phyloP scores from a whole-genome alignment of 345 rosid species.

The Citrus hindsii region DNA sequence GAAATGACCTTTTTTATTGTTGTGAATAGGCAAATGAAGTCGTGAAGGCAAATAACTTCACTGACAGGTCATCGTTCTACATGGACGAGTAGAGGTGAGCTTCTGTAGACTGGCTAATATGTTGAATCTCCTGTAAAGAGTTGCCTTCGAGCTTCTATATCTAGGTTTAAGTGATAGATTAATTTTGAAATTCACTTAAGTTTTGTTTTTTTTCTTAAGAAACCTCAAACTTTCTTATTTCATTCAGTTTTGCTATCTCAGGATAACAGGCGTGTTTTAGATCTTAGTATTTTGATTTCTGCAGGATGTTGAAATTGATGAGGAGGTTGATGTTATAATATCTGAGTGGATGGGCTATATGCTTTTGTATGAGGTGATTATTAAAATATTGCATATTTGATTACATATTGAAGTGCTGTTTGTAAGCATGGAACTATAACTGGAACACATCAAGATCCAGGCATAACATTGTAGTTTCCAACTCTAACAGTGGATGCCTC shows the following conservation, averaged over 20 bases:
- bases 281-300: conserved; percentile 14
- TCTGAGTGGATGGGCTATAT: conserved; percentile 99
- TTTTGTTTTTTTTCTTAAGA: background rate
- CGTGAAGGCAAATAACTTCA: conserved; percentile 86
- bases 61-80: conserved; percentile 83
- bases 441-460: background rate
- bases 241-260: background rate
- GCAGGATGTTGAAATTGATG: conserved; percentile 94
- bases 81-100: conserved; percentile 93
- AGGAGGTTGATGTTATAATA: conserved; percentile 92
- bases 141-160: background rate
- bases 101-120: conserved; percentile 10
- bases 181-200: background rate
- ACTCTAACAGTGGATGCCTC: background rate
- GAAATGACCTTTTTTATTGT: conserved; percentile 16
- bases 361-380: conserved; percentile 92
- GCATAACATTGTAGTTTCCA: background rate
- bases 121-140: background rate
- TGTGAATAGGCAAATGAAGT: conserved; percentile 84
- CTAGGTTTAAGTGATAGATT: background rate
- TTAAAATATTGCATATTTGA: conserved; percentile 14
- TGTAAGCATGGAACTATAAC: background rate
- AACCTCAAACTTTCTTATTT: background rate
- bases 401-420: conserved; percentile 1
- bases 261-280: background rate